Base-by-base conservation (phyloP, 2,329 filamentous ascomycete species). In the Leptographium wingfieldii region DNA sequence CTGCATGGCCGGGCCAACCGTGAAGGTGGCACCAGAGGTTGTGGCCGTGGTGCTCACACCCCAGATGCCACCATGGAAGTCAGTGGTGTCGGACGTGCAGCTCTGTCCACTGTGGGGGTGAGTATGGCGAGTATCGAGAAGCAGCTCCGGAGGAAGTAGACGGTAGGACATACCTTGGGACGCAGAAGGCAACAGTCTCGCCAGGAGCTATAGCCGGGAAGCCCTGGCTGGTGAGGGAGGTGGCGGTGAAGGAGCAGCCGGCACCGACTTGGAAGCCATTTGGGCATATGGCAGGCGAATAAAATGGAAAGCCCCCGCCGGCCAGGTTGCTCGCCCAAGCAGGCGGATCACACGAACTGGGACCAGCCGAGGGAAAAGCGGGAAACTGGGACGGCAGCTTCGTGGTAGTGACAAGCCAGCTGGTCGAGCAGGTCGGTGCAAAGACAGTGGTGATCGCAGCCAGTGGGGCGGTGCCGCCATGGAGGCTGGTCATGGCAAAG, bases 361-460 rank as follows among this genome's bases (percentile, higher is more conserved):
- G 68, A 0, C 70, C 72, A 3, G 63, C 59, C 4, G 57, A 16
- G 1, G 65, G 64, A 25, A 66, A 64, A 68, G 71, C 51, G 70
- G 74, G 73, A 58, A 69, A 71, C 62, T 75, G 73, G 3, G 73
- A 76, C 0, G 71, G 73, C 46, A 69, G 58, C 62, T 71, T 70
- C 31, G 69, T 70, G 1, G 72, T 74, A 31, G 72, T 73, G 51
- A 75, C 56, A n/a, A 75, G 67, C 73, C 73, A 76, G 11, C 69
- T 68, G 12, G 67, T 72, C 40, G 69, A 55, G 62, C 74, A 76
- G 5, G 73, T 69, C 7, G 72, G 73, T 29, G 67, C 71, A 64
- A 76, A 76, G 52, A 76, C 63, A 53, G 73, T 73, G 27, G 73
- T 74, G 56, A 76, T 69, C 14, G 73, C 69, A 43, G 71, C 70